These are phyloP conservation scores for Brassica juncea DNA, from an alignment of 345 rosid genomes.

Conservation along the genomic window DNA sequence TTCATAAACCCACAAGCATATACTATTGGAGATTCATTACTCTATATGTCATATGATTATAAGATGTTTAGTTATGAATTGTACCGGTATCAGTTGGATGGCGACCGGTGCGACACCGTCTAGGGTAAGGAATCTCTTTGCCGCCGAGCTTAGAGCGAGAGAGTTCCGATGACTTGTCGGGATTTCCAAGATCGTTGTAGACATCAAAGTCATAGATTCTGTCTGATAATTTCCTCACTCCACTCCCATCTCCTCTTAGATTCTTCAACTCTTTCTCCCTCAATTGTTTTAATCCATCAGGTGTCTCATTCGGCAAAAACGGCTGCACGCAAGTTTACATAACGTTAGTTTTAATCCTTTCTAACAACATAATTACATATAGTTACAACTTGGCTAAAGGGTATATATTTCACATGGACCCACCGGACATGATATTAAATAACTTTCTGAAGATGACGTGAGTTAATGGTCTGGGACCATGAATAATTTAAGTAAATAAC, in stretches of 20 bases:
- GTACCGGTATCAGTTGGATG: background rate
- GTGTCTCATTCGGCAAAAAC: slow-evolving; percentile 80
- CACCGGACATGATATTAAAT: slow-evolving; percentile 5
- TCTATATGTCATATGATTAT: background rate
- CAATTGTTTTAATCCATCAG: slow-evolving; percentile 62
- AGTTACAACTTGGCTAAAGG: background rate
- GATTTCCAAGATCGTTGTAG: slow-evolving; percentile 94
- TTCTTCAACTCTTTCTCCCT: slow-evolving; percentile 71
- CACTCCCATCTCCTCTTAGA: slow-evolving; percentile 70
- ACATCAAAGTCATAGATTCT: slow-evolving; percentile 78
- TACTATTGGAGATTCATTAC: background rate
- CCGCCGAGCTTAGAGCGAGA: slow-evolving; percentile 80
- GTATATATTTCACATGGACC: slow-evolving; percentile 14
- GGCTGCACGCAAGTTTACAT: slow-evolving; percentile 51
- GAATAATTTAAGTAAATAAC: background rate
- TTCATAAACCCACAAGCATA: background rate
- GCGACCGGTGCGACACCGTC: slow-evolving; percentile 87
- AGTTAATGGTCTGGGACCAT: background rate
- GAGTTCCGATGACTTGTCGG: slow-evolving; percentile 64
- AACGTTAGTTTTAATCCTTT: background rate
- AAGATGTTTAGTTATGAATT: background rate
- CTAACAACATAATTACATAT: background rate
- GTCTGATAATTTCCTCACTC: slow-evolving; percentile 77
- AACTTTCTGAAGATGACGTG: background rate
- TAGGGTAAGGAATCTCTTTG: slow-evolving; percentile 66